phyloP scores from a whole-genome alignment of 495 filamentous ascomycete species.

The Penicillium turbatum region DNA sequence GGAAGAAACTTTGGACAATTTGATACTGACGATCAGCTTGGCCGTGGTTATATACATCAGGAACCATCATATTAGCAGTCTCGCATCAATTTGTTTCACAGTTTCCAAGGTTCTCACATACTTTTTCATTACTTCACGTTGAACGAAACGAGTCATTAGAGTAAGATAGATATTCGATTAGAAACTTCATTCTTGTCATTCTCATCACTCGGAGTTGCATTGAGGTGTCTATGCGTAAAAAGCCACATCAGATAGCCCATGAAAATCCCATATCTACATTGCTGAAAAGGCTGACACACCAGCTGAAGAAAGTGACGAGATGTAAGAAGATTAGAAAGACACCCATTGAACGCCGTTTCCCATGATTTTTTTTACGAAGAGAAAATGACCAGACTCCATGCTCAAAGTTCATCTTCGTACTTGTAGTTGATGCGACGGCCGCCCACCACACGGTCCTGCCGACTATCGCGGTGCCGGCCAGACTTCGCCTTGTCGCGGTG shows the following conservation, averaged over 20 bases:
- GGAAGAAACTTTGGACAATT: no score
- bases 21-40: no score
- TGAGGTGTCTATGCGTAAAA: neutral
- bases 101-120: no score
- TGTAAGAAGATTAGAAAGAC: neutral
- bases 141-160: no score
- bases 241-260: neutral
- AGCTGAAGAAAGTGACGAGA: neutral
- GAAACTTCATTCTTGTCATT: neutral
- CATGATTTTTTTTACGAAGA: neutral
- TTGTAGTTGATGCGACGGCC: conserved; percentile 52
- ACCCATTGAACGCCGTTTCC: conserved; percentile 1
- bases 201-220: neutral
- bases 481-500: conserved; percentile 55
- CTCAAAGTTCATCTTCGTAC: conserved; percentile 53
- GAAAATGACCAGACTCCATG: neutral
- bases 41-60: no score
- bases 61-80: no score
- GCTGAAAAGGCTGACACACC: neutral
- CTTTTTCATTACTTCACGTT: no score
- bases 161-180: neutral
- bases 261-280: conserved; percentile 2
- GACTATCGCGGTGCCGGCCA: conserved; percentile 47
- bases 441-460: conserved; percentile 48
- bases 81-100: no score